Evolutionary conservation across 768 basidiomycete species (phyloP).

Genomic region (Boletus rex-veris): DNA sequence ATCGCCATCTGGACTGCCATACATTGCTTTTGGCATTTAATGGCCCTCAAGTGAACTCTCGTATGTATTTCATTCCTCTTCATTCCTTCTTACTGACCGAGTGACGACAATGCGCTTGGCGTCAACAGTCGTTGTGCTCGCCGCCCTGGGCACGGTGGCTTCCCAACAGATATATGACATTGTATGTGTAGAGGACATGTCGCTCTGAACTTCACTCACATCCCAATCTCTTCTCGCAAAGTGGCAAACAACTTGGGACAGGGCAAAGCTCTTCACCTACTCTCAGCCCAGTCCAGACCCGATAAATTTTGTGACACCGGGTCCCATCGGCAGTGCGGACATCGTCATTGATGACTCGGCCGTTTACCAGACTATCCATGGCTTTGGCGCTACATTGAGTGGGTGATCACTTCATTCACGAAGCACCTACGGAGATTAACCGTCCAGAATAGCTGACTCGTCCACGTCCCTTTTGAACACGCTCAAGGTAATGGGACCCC

Average conservation of each 20-base stretch:
- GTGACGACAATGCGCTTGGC: constrained; percentile 16
- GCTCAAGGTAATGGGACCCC: constrained; percentile 50
- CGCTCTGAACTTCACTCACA: neutral
- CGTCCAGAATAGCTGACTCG: constrained; percentile 55
- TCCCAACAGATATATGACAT: constrained; percentile 56
- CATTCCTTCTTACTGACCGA: neutral
- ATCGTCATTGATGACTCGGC: constrained; percentile 55
- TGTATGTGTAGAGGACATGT: constrained; percentile 30
- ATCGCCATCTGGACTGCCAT: constrained; percentile 5
- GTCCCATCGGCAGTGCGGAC: constrained; percentile 54
- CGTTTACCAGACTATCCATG: constrained; percentile 60
- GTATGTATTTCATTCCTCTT: constrained; percentile 7
- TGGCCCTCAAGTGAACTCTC: neutral
- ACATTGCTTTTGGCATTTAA: constrained; percentile 16
- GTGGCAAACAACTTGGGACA: constrained; percentile 54
- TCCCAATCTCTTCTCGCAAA: constrained; percentile 16
- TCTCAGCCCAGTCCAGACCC: constrained; percentile 28
- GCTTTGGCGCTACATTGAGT: constrained; percentile 70
- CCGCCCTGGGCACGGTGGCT: constrained; percentile 22
- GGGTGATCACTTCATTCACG: constrained; percentile 9
- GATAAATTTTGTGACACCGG: constrained; percentile 40
- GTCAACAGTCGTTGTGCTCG: constrained; percentile 13
- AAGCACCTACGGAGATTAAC: neutral
- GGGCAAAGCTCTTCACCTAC: constrained; percentile 29
- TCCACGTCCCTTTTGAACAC: constrained; percentile 58